Evolutionary conservation across 257 asterid genomes (phyloP).

Genomic region (Solanum dulcamara): DNA sequence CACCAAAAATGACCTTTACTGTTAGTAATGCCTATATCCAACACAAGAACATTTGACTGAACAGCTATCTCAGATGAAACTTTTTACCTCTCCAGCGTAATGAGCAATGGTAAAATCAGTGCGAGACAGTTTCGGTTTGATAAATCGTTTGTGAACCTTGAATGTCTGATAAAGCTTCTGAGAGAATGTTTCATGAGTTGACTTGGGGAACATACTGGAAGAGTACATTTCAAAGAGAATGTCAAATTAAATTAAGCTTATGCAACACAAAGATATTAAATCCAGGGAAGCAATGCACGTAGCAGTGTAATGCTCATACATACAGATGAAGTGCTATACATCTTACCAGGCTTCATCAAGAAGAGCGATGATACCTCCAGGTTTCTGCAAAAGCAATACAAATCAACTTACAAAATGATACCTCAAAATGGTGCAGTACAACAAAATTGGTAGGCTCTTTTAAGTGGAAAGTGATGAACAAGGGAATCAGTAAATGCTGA

Average conservation of each 20-base stretch:
- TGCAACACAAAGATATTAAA: not conserved
- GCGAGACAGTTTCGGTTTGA: conserved; percentile 94
- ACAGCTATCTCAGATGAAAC: not conserved
- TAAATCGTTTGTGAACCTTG: conserved; percentile 76
- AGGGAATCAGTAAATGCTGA: not conserved
- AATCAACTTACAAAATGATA: not conserved
- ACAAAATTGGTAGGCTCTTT: not conserved
- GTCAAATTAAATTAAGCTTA: not conserved
- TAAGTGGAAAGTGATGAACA: not conserved
- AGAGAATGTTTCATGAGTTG: conserved; percentile 90
- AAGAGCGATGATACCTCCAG: conserved; percentile 95
- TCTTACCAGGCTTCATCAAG: conserved; percentile 96
- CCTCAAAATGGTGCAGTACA: not conserved
- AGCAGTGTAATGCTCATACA: not conserved
- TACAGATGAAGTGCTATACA: not conserved
- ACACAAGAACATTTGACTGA: not conserved
- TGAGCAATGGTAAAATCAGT: conserved; percentile 89
- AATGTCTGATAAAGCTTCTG: conserved; percentile 96
- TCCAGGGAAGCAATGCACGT: not conserved
- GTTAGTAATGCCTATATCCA: not conserved
- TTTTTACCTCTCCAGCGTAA: conserved; percentile 95
- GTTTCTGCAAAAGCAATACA: conserved; percentile 54
- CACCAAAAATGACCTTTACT: not conserved
- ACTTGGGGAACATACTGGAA: conserved; percentile 98
- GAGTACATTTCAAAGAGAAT: conserved; percentile 10